Conservation (phyloP, 768 basidiomycete genomes). For the Kwoniella mangroviensis region DNA sequence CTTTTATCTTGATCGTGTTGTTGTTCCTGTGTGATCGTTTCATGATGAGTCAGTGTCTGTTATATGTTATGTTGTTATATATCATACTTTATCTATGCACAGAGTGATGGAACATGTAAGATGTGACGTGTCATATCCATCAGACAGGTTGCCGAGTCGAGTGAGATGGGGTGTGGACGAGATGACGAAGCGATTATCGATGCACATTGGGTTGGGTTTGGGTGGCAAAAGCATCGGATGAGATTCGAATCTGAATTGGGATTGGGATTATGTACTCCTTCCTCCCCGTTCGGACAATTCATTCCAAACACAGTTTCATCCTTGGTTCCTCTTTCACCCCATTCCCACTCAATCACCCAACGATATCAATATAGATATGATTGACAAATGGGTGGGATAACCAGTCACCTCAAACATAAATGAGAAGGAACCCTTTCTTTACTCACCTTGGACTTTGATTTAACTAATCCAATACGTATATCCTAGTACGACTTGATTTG, state of each 20-base stretch:
- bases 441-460: background rate
- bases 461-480: background rate
- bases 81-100: background rate
- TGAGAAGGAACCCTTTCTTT: background rate
- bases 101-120: background rate
- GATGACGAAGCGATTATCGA: background rate
- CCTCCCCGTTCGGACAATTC: background rate
- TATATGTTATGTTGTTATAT: background rate
- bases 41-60: slow-evolving; percentile 5
- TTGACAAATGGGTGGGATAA: background rate
- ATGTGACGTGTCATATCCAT: background rate
- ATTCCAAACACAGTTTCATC: background rate
- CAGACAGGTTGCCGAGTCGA: background rate
- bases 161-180: background rate
- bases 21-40: background rate
- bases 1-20: background rate
- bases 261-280: slow-evolving; percentile 3
- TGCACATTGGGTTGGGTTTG: background rate
- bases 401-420: background rate
- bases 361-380: background rate
- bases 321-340: background rate
- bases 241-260: background rate
- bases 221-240: background rate
- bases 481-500: background rate
- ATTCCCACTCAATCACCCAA: background rate